Percentiles rank a stretch among this genome's conserved stretches.
Evolutionary conservation across 768 basidiomycete species (phyloP).

Genomic region (Brasilioporus rufonigricans): DNA sequence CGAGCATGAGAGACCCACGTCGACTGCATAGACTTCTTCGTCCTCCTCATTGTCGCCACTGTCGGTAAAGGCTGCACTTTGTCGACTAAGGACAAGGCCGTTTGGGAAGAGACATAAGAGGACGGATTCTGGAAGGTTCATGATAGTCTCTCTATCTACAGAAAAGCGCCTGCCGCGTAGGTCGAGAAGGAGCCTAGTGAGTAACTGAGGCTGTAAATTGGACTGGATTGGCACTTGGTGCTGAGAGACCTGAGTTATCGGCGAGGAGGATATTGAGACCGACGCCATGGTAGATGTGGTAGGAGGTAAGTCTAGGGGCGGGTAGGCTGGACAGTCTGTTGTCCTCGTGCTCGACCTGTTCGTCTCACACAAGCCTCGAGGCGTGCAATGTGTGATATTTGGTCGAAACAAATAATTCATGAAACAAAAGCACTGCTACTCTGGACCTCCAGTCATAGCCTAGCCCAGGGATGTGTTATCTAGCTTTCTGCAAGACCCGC

Average conservation of each 20-base stretch:
- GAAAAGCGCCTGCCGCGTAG: conserved; percentile 88
- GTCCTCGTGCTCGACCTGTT: conserved; percentile 19
- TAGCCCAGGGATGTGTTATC: too few species aligned
- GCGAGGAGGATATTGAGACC: conserved; percentile 47
- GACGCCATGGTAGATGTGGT: conserved; percentile 35
- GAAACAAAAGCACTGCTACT: neutral
- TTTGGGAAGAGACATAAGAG: conserved; percentile 96
- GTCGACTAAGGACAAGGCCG: conserved; percentile 88
- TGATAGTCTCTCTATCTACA: conserved; percentile 95
- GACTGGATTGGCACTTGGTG: conserved; percentile 54
- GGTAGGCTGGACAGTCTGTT: conserved; percentile 9
- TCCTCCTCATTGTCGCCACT: conserved; percentile 73
- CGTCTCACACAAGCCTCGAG: conserved; percentile 30
- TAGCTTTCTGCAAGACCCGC: neutral
- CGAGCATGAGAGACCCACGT: conserved; percentile 59
- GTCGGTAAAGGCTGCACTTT: conserved; percentile 72
- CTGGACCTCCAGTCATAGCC: neutral
- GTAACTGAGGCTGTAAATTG: conserved; percentile 80
- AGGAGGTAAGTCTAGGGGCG: conserved; percentile 8
- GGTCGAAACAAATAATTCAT: conserved; percentile 29
- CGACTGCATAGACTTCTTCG: conserved; percentile 94
- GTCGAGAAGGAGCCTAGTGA: conserved; percentile 88
- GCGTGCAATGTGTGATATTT: conserved; percentile 29
- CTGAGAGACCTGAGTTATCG: conserved; percentile 57
- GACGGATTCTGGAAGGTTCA: conserved; percentile 98